A percentile compares a stretch with the other conserved stretches of the same genome.
These are phyloP conservation scores for Emericellopsis terricola DNA, from an alignment of 495 filamentous ascomycete species.

Conservation along the genomic window DNA sequence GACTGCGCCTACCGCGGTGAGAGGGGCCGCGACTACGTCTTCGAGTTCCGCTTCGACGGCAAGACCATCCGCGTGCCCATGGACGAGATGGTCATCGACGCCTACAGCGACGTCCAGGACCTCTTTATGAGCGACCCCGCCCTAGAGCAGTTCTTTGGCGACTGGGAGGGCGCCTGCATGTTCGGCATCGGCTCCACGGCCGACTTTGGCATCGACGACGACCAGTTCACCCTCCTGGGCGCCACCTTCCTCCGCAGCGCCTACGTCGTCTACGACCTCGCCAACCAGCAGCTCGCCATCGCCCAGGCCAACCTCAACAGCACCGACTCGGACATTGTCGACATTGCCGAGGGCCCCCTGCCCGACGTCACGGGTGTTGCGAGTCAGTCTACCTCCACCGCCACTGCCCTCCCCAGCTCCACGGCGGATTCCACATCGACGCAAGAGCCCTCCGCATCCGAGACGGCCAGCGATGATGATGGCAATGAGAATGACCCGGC, in stretches of 20 bases:
- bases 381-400: constrained; percentile 8
- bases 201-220: constrained; percentile 7
- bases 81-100: constrained; percentile 56
- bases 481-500: neutral
- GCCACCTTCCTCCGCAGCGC: constrained; percentile 87
- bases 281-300: constrained; percentile 66
- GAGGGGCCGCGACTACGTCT: constrained; percentile 35
- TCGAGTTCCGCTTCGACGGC: constrained; percentile 45
- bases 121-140: constrained; percentile 6
- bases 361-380: constrained; percentile 19
- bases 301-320: constrained; percentile 76
- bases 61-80: constrained; percentile 50
- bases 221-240: constrained; percentile 32
- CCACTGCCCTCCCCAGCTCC: neutral
- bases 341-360: constrained; percentile 20
- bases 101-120: constrained; percentile 11
- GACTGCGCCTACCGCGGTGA: constrained; percentile 31
- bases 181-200: constrained; percentile 22
- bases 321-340: constrained; percentile 28
- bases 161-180: constrained; percentile 17
- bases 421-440: neutral
- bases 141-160: constrained; percentile 6
- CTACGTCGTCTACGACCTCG: constrained; percentile 85
- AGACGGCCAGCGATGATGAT: neutral
- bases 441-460: neutral